Evolutionary conservation across 1,139 yeast genomes (phyloP).

Genomic region (Taphrina populina): DNA sequence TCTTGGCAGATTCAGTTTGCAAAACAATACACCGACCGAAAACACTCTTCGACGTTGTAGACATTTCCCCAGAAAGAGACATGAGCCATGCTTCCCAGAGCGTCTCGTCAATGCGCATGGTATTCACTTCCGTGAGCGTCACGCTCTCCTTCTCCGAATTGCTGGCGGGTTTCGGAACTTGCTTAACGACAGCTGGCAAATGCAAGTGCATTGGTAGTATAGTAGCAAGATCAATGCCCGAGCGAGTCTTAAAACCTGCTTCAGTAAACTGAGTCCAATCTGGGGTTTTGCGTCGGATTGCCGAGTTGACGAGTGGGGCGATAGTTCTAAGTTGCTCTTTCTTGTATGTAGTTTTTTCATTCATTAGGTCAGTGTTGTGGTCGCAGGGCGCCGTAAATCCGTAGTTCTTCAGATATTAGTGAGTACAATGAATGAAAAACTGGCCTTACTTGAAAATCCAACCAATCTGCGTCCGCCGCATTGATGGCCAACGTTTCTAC

Average conservation of each 20-base stretch:
- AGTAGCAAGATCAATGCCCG: background rate
- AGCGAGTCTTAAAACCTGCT: conserved; percentile 13
- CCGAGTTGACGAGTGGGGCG: too few species aligned
- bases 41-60: background rate
- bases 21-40: conserved; percentile 19
- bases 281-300: conserved; percentile 6
- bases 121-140: conserved; percentile 11
- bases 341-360: too few species aligned
- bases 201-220: conserved; percentile 6
- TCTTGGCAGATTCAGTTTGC: background rate
- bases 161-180: background rate
- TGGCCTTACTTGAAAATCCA: conserved; percentile 6
- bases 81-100: conserved; percentile 25
- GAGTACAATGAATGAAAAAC: background rate
- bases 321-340: background rate
- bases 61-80: conserved; percentile 13
- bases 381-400: conserved; percentile 17
- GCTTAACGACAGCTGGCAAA: conserved; percentile 1
- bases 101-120: conserved; percentile 8
- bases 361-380: too few species aligned
- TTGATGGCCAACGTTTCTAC: conserved; percentile 1
- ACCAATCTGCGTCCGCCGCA: conserved; percentile 7
- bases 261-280: conserved; percentile 23
- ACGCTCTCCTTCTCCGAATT: background rate
- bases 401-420: background rate